Evolutionary conservation across 1,284 basidiomycete species (phyloP).

Genomic region (Coniferiporia weirii): DNA sequence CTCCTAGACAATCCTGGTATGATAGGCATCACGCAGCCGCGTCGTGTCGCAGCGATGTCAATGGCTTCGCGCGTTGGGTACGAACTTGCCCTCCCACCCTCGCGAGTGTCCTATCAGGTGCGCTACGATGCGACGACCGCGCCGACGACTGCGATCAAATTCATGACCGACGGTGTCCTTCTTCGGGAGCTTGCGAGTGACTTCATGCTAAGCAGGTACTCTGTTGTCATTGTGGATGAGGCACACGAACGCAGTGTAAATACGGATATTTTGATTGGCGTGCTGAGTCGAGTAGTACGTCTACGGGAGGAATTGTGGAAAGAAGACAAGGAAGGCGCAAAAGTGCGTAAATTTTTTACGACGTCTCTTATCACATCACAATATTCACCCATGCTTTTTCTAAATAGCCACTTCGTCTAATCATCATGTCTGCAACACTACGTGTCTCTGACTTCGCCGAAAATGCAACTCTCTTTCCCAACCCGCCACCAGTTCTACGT

Average conservation of each 20-base stretch:
- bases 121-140: constrained; percentile 95
- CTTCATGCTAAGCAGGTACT: constrained; percentile 87
- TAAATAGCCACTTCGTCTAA: constrained; percentile 75
- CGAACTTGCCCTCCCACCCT: constrained; percentile 79
- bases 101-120: constrained; percentile 91
- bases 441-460: constrained; percentile 91
- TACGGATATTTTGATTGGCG: constrained; percentile 96
- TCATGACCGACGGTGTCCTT: constrained; percentile 99
- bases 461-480: constrained; percentile 79
- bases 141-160: constrained; percentile 89
- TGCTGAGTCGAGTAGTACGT: constrained; percentile 87
- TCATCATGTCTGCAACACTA: constrained; percentile 99
- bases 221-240: constrained; percentile 94
- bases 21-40: constrained; percentile 97
- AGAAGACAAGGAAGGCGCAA: constrained; percentile 58
- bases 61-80: constrained; percentile 90
- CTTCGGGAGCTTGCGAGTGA: constrained; percentile 90
- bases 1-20: constrained; percentile 89
- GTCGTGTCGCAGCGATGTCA: constrained; percentile 95
- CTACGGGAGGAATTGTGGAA: constrained; percentile 88
- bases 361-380: too few relatives aligned
- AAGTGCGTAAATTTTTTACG: constrained; percentile 37
- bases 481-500: constrained; percentile 85
- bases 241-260: constrained; percentile 98
- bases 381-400: too few relatives aligned